These are phyloP conservation scores for Picochlorum sp. DNA, from an alignment of 139 green algal genomes.

Conservation along the genomic window DNA sequence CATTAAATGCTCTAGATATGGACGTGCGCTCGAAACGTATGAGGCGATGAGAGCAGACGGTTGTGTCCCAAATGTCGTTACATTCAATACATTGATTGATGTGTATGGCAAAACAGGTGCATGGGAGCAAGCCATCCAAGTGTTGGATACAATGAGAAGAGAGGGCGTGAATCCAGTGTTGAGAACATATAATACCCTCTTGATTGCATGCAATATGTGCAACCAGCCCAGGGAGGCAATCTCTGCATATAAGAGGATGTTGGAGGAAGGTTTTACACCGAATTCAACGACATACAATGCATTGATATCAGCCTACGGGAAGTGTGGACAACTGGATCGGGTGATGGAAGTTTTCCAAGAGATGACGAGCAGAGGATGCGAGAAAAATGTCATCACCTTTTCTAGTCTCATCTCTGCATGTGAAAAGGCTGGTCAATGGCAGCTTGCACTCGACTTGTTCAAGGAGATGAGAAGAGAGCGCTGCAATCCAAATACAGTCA, in stretches of 20 bases:
- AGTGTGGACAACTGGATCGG: constrained; percentile 43
- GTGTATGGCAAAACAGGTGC: constrained; percentile 69
- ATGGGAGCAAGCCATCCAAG: constrained; percentile 50
- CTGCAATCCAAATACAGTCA: constrained; percentile 37
- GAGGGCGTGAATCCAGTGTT: constrained; percentile 69
- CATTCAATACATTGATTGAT: constrained; percentile 72
- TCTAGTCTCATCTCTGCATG: constrained; percentile 77
- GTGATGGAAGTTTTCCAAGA: constrained; percentile 62
- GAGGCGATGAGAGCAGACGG: constrained; percentile 47
- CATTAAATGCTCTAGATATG: constrained; percentile 63
- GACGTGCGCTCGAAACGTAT: constrained; percentile 62
- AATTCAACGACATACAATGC: constrained; percentile 82
- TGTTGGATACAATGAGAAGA: constrained; percentile 32
- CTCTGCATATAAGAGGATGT: constrained; percentile 40
- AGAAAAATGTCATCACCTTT: constrained; percentile 79
- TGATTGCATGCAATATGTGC: constrained; percentile 87
- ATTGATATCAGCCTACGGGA: constrained; percentile 68
- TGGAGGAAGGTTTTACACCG: constrained; percentile 48
- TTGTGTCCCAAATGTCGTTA: constrained; percentile 36
- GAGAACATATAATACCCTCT: constrained; percentile 78
- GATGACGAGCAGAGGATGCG: constrained; percentile 58
- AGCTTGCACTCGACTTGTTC: constrained; percentile 35
- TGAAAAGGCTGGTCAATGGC: constrained; percentile 37
- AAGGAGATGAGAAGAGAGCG: constrained; percentile 33
- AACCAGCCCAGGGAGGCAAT: constrained; percentile 69